Base-by-base conservation (phyloP, 163 green algal genomes). In the Scenedesmus sp. region DNA sequence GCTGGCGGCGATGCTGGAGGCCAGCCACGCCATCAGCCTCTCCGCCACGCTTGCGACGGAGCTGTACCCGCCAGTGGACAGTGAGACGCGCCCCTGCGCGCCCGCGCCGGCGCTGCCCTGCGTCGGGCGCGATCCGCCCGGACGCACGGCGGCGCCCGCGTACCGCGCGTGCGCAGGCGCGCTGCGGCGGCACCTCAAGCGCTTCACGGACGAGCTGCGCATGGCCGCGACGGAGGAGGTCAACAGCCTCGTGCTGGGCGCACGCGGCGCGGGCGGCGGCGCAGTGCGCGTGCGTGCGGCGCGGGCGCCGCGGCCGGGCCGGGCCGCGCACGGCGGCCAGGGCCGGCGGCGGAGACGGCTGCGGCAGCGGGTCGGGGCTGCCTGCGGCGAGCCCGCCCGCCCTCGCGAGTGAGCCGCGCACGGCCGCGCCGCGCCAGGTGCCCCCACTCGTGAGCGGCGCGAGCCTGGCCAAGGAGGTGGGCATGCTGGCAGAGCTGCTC, bases 161-260 rank as follows among this genome's bases (percentile, higher is more conserved):
- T 13, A 24, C 44, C 63, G n/a, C n/a, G n/a, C n/a, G n/a, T n/a
- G n/a, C 26, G 44, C 74, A 81, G 74, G 47, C 36, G 31, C 62
- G 0, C 47, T 81, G 51, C 47, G 62, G 7, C 74, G 74, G 6
- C 62, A 81, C 74, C 24, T 81, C n/a, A 81, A 81, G 74, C 62
- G 74, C 24, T 74, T 81, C 26, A 45, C 24, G 15, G 74, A 81
- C 26, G 74, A 81, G 62, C 74, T 81, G 60, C 48, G 63, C 36
- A 81, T 81, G 74, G 50, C 50, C 17, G 62, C 74, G 10, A 60
- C 60, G 50, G 74, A 74, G 48, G 74, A 81, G 51, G 53, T 75
- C 6, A 64, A 75, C 62, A 63, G 20, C 24, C 62, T 81, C 3
- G 74, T 73, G 62, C 22, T 75, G 31, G 29, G 28, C 22, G n/a